A percentile compares a stretch with the other conserved stretches of the same genome.
Evolutionary conservation across 495 filamentous ascomycete species (phyloP).

Genomic region (Baudoinia panamericana): DNA sequence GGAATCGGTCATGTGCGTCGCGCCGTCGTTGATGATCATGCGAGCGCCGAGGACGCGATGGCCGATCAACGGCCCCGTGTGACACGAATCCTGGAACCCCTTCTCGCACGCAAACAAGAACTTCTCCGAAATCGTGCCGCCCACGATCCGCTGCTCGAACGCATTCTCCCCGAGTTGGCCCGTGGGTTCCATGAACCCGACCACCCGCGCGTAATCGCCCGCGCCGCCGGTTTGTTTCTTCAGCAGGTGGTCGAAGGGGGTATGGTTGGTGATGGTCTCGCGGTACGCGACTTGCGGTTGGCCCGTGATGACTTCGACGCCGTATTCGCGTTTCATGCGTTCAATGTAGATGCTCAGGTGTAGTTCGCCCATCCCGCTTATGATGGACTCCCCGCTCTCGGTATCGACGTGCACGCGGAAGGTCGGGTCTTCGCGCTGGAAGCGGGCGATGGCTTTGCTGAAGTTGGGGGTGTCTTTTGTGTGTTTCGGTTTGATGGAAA

Average conservation of each 20-base stretch:
- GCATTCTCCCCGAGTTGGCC: slow-evolving; percentile 56
- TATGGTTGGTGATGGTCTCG: slow-evolving; percentile 69
- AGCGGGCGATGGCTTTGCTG: slow-evolving; percentile 95
- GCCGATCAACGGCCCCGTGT: slow-evolving; percentile 82
- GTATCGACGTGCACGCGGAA: slow-evolving; percentile 87
- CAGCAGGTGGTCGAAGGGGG: slow-evolving; percentile 82
- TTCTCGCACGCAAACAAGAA: slow-evolving; percentile 93
- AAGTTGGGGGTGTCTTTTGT: slow-evolving; percentile 89
- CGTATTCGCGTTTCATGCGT: slow-evolving; percentile 95
- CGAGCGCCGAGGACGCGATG: slow-evolving; percentile 79
- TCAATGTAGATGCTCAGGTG: slow-evolving; percentile 97
- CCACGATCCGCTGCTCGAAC: slow-evolving; percentile 76
- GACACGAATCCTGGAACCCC: slow-evolving; percentile 74
- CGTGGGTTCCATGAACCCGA: slow-evolving; percentile 85
- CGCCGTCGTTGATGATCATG: slow-evolving; percentile 94
- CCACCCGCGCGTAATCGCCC: slow-evolving; percentile 89
- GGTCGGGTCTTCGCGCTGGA: slow-evolving; percentile 97
- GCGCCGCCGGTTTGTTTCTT: slow-evolving; percentile 95
- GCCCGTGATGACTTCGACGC: slow-evolving; percentile 86
- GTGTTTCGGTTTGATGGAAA: slow-evolving; percentile 93
- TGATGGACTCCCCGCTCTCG: slow-evolving; percentile 90
- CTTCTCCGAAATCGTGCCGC: slow-evolving; percentile 90
- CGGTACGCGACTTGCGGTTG: slow-evolving; percentile 96
- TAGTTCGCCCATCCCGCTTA: slow-evolving; percentile 96
- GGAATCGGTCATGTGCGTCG: slow-evolving; percentile 96